A percentile compares a stretch with the other conserved stretches of the same genome.
These are phyloP conservation scores for Penicillium maclennaniae DNA, from an alignment of 495 filamentous ascomycete species.

Conservation along the genomic window DNA sequence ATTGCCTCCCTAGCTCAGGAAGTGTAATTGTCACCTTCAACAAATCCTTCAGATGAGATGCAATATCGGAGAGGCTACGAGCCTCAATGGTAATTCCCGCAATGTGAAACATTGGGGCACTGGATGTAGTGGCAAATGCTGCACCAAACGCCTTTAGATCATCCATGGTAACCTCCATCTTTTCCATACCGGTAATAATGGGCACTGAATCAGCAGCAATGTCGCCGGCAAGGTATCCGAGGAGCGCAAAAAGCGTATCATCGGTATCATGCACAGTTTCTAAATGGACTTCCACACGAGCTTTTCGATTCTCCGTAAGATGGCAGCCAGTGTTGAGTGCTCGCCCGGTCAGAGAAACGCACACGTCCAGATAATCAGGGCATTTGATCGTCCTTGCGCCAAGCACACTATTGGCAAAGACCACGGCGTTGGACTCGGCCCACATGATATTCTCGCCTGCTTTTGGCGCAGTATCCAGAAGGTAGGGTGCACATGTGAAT, in stretches of 20 bases:
- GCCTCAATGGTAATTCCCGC: constrained; percentile 24
- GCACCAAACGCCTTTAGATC: constrained; percentile 34
- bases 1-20: constrained; percentile 8
- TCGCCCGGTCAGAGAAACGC: constrained; percentile 29
- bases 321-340: constrained; percentile 19
- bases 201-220: constrained; percentile 20
- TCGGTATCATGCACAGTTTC: constrained; percentile 4
- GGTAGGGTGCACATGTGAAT: constrained; percentile 35
- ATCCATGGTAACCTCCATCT: neutral
- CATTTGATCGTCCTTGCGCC: constrained; percentile 31
- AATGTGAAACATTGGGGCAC: constrained; percentile 34
- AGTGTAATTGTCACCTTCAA: neutral
- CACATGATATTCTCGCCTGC: constrained; percentile 24
- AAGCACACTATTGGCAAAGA: constrained; percentile 32
- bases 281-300: constrained; percentile 6
- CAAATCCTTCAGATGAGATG: neutral
- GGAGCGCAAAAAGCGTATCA: constrained; percentile 25
- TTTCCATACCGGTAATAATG: constrained; percentile 23
- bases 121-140: constrained; percentile 29
- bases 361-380: constrained; percentile 31
- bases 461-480: constrained; percentile 20
- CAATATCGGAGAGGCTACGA: neutral
- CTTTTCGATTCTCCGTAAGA: constrained; percentile 11
- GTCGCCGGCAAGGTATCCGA: constrained; percentile 26
- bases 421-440: constrained; percentile 34